Base-by-base conservation (phyloP, 371 early-diverging fungal species). In the Mycotypha africana region DNA sequence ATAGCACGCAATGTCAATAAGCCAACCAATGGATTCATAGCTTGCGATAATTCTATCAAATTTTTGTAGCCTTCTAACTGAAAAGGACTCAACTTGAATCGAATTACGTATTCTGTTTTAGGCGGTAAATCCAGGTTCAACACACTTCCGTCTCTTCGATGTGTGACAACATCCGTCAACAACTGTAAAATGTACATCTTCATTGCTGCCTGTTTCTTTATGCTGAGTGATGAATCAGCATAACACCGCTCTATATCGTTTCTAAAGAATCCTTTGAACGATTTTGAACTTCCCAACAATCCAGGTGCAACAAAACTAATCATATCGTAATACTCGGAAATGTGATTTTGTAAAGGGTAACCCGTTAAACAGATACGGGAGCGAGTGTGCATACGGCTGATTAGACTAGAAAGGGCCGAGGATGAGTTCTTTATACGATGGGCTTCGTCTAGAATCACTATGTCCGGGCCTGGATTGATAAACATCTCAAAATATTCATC, bases 381-480 rank as follows among this genome's bases (percentile, higher is more conserved):
- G 1, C 49, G 65, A 1, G 88, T 87, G 30, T 56, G 19, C 2
- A 91, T 51, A 34, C 51, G 15, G 11, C 67, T 70, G 12, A 78
- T 45, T 0, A 70, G 43, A 0, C 31, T 20, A 0, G 83, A 55
- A 25, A 86, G 56, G 31, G 54, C 42, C 1, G 86, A 46, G 14
- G 58, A 44, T 5, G 60, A 42, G 51, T 85, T 93, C 47, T 93
- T 93, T 45, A 95, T 79, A 22, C 70, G 58, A 60, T 95, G 94
- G 2, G 85, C 92, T 62, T 95, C 94, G 61, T 95, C 96, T 1
- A 86, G 71, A 32, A 94, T 69, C 1, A 90, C 64, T 4, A 92
- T 28, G 12, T 83, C 71, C 1, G 92, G 84, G 0, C 88, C 91
- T 1, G 78, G 78, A 12, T 68, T 53, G 12, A 78, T 44, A 6